phyloP scores from a whole-genome alignment of 1,284 basidiomycete genomes.

The Coniferiporia sulphurascens region DNA sequence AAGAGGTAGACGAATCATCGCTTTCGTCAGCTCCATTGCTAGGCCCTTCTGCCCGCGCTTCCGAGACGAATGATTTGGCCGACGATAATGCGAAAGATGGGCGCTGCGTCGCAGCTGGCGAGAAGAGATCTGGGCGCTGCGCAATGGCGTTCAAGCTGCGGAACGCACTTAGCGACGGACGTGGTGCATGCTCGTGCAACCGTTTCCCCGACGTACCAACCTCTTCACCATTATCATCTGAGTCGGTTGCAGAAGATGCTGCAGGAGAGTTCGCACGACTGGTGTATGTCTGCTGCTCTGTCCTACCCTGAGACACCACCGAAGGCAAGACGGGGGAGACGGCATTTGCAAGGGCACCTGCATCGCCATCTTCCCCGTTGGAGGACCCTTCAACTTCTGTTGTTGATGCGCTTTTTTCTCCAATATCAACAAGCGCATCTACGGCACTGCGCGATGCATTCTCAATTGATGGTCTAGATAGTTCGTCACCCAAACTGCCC shows the following conservation, averaged over 20 bases:
- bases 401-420: neutral
- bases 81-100: constrained; percentile 21
- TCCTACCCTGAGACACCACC: constrained; percentile 3
- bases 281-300: neutral
- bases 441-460: neutral
- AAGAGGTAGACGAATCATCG: constrained; percentile 33
- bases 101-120: constrained; percentile 27
- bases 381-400: neutral
- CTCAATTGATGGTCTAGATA: neutral
- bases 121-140: constrained; percentile 37
- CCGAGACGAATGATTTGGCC: constrained; percentile 26
- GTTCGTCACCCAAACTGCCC: neutral
- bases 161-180: constrained; percentile 30
- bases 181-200: constrained; percentile 22
- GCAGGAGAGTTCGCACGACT: neutral
- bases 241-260: constrained; percentile 18
- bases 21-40: constrained; percentile 35
- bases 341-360: neutral
- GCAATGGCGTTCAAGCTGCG: constrained; percentile 51
- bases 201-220: constrained; percentile 22
- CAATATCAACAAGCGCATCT: neutral
- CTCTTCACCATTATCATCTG: constrained; percentile 35
- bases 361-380: neutral
- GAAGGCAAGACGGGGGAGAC: constrained; percentile 9
- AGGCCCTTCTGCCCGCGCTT: constrained; percentile 32